phyloP scores from a whole-genome alignment of 2,329 filamentous ascomycete species.

The Paracamarosporium sp. region DNA sequence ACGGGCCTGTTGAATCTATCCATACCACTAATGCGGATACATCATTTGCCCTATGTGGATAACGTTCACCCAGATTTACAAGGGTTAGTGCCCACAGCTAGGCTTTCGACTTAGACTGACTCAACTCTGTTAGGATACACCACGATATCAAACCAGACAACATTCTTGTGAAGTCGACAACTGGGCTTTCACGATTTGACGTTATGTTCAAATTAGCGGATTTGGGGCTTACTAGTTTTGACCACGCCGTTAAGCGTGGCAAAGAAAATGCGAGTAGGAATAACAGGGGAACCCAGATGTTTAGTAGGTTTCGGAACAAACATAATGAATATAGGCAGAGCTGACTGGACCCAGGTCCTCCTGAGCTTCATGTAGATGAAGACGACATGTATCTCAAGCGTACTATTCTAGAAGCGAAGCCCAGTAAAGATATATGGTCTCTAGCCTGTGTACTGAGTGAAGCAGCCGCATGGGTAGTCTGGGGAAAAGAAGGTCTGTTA shows the following conservation, averaged over 20 bases:
- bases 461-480: constrained; percentile 25
- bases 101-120: too few species aligned
- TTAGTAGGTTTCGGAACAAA: constrained; percentile 32
- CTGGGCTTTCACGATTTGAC: neutral
- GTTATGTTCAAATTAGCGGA: constrained; percentile 49
- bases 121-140: constrained; percentile 52
- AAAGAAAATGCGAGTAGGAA: constrained; percentile 20
- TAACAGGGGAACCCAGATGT: constrained; percentile 43
- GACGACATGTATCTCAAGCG: constrained; percentile 3
- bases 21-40: constrained; percentile 33
- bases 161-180: constrained; percentile 41
- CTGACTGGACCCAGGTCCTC: constrained; percentile 15
- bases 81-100: too few species aligned
- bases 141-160: constrained; percentile 55
- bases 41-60: too few species aligned
- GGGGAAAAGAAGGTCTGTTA: neutral
- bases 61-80: constrained; percentile 2
- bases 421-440: constrained; percentile 51
- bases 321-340: neutral
- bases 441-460: constrained; percentile 31
- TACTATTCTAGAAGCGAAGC: constrained; percentile 22
- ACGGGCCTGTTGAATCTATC: constrained; percentile 31
- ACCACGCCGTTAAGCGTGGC: neutral
- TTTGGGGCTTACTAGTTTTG: constrained; percentile 37
- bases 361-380: constrained; percentile 21